Evolutionary conservation across 192 early-diverging fungal genomes (phyloP).

Genomic region (Funneliformis geosporum): DNA sequence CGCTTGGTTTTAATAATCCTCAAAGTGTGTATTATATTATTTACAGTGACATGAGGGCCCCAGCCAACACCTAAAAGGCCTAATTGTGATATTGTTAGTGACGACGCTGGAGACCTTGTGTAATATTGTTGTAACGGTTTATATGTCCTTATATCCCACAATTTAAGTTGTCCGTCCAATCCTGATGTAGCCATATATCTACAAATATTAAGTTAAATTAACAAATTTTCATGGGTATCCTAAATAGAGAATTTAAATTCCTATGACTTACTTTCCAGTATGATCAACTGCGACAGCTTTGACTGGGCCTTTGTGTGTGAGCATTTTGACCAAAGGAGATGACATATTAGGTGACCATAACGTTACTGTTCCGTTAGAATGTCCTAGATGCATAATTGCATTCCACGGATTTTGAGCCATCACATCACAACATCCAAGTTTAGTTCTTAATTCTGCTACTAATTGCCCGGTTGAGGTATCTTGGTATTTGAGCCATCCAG

Average conservation of each 20-base stretch:
- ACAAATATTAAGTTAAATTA: not conserved
- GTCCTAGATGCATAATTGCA: slow-evolving; percentile 90
- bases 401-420: slow-evolving; percentile 91
- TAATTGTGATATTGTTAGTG: slow-evolving; percentile 80
- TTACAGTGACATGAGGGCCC: slow-evolving; percentile 72
- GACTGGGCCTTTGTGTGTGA: slow-evolving; percentile 88
- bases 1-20: too few relatives aligned
- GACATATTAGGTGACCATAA: slow-evolving; percentile 88
- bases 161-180: slow-evolving; percentile 83
- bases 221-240: not conserved
- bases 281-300: slow-evolving; percentile 82
- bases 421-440: slow-evolving; percentile 75
- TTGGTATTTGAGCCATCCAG: slow-evolving; percentile 86
- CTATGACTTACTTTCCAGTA: slow-evolving; percentile 40
- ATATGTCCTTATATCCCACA: slow-evolving; percentile 93
- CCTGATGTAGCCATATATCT: slow-evolving; percentile 92
- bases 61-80: slow-evolving; percentile 83
- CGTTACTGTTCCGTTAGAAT: slow-evolving; percentile 83
- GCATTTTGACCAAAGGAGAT: slow-evolving; percentile 88
- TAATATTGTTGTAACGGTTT: slow-evolving; percentile 78
- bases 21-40: not conserved
- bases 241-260: not conserved
- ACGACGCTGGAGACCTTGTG: slow-evolving; percentile 74
- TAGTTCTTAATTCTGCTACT: slow-evolving; percentile 76
- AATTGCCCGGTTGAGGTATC: slow-evolving; percentile 90